phyloP scores from a whole-genome alignment of 768 basidiomycete genomes.

The Phallus indusiatus region DNA sequence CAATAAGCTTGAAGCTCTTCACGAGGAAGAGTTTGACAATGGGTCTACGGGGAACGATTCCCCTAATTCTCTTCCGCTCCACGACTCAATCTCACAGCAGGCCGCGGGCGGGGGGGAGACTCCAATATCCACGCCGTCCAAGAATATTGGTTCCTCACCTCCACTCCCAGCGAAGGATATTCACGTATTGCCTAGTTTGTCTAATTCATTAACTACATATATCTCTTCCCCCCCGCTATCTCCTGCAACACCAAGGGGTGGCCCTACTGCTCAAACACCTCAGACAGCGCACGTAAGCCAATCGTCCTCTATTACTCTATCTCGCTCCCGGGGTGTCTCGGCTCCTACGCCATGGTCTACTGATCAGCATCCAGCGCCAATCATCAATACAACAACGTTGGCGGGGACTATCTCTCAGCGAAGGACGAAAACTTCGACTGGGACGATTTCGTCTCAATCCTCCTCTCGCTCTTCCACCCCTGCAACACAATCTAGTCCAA shows the following conservation, averaged over 20 bases:
- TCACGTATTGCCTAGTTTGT: background rate
- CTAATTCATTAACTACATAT: slow-evolving; percentile 21
- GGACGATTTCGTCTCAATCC: slow-evolving; percentile 19
- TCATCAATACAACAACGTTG: slow-evolving; percentile 51
- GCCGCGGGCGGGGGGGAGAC: slow-evolving; percentile 20
- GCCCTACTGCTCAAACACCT: slow-evolving; percentile 3
- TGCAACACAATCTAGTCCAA: slow-evolving; percentile 22
- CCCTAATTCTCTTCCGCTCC: background rate
- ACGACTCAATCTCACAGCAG: slow-evolving; percentile 22
- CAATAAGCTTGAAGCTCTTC: slow-evolving; percentile 47
- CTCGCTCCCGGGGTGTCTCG: slow-evolving; percentile 6
- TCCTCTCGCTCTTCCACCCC: slow-evolving; percentile 31
- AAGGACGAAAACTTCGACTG: slow-evolving; percentile 46
- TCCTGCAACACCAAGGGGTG: slow-evolving; percentile 2
- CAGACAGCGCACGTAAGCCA: slow-evolving; percentile 4
- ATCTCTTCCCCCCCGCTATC: slow-evolving; percentile 17
- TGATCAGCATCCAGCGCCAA: slow-evolving; percentile 8
- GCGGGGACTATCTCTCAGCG: slow-evolving; percentile 65
- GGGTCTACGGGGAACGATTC: background rate
- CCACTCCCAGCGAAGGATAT: slow-evolving; percentile 61
- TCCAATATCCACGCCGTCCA: slow-evolving; percentile 34
- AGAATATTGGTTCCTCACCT: slow-evolving; percentile 41
- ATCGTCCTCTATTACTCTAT: slow-evolving; percentile 5
- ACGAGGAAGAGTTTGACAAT: slow-evolving; percentile 41
- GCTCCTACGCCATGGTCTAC: slow-evolving; percentile 3